These are phyloP conservation scores for Gossypium davidsonii DNA, from an alignment of 441 rosid genomes.

Conservation along the genomic window DNA sequence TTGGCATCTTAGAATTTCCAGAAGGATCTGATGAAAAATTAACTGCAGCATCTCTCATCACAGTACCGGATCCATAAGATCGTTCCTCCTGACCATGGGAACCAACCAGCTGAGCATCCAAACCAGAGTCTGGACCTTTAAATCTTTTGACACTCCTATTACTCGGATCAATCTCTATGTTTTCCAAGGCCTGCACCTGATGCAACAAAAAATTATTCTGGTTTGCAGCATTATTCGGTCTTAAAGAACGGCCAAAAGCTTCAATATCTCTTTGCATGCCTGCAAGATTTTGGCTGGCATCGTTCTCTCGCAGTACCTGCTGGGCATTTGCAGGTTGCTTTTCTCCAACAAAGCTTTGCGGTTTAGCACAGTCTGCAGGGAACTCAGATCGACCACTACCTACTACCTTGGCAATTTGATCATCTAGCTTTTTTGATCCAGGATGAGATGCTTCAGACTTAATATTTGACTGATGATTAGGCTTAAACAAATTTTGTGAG, in stretches of 20 bases:
- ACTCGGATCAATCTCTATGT: constrained; percentile 37
- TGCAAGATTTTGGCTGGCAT: constrained; percentile 23
- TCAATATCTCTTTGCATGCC: constrained; percentile 41
- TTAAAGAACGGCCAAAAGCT: constrained; percentile 45
- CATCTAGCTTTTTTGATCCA: constrained; percentile 31
- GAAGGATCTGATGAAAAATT: constrained; percentile 19
- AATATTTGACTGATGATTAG: constrained; percentile 29
- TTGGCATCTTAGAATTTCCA: constrained; percentile 37
- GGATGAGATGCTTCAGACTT: constrained; percentile 32
- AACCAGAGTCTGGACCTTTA: constrained; percentile 29
- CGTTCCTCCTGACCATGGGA: constrained; percentile 24
- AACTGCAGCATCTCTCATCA: constrained; percentile 23
- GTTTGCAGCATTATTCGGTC: constrained; percentile 30
- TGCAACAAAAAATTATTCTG: constrained; percentile 40
- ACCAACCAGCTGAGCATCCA: constrained; percentile 29
- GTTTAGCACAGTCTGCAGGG: constrained; percentile 23
- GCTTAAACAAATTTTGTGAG: constrained; percentile 26
- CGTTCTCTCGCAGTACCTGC: constrained; percentile 24
- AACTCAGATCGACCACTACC: constrained; percentile 31
- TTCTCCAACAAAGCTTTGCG: constrained; percentile 24
- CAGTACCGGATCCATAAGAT: constrained; percentile 20
- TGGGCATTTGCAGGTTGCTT: constrained; percentile 26
- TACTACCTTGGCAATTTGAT: constrained; percentile 32
- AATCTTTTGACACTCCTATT: constrained; percentile 43
- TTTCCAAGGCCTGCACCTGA: constrained; percentile 42